Conservation (phyloP, 164 flowering plant genomes). For the Piper longum region DNA sequence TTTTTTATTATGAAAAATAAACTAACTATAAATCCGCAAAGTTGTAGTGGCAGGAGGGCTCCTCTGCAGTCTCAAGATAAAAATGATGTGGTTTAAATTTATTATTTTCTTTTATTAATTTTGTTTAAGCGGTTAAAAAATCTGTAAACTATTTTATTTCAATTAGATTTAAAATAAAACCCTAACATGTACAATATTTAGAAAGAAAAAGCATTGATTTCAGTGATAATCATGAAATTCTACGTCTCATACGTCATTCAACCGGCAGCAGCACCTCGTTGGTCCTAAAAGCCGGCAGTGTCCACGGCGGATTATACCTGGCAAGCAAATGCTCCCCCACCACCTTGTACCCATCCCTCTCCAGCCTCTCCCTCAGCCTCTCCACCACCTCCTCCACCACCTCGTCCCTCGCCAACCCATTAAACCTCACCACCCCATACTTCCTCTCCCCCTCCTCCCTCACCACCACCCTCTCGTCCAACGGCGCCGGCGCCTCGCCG, state of each 20-base stretch:
- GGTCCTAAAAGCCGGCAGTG: slow-evolving; percentile 60
- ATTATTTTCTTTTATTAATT: too few species aligned
- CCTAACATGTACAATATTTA: too few species aligned
- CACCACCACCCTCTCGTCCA: slow-evolving; percentile 76
- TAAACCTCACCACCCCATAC: slow-evolving; percentile 62
- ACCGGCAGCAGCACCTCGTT: slow-evolving; percentile 74
- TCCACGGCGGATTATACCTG: slow-evolving; percentile 87
- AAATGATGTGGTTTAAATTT: too few species aligned
- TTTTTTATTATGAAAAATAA: too few species aligned
- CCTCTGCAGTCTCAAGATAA: too few species aligned
- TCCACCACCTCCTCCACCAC: slow-evolving; percentile 56
- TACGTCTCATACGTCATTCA: slow-evolving; percentile 18
- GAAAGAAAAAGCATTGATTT: background rate
- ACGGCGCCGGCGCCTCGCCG: slow-evolving; percentile 72
- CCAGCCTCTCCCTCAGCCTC: slow-evolving; percentile 44
- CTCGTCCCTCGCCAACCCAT: slow-evolving; percentile 46
- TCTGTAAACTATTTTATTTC: too few species aligned
- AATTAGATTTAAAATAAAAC: too few species aligned
- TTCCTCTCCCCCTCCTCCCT: slow-evolving; percentile 64
- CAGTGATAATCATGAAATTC: background rate
- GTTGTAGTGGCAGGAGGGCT: too few species aligned
- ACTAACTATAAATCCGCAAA: too few species aligned
- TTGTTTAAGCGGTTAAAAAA: too few species aligned
- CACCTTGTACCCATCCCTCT: slow-evolving; percentile 58
- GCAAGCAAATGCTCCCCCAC: slow-evolving; percentile 45